Evolutionary conservation across 176 grass and related monocot genomes (phyloP).

Genomic region (Rhynchospora breviuscula): DNA sequence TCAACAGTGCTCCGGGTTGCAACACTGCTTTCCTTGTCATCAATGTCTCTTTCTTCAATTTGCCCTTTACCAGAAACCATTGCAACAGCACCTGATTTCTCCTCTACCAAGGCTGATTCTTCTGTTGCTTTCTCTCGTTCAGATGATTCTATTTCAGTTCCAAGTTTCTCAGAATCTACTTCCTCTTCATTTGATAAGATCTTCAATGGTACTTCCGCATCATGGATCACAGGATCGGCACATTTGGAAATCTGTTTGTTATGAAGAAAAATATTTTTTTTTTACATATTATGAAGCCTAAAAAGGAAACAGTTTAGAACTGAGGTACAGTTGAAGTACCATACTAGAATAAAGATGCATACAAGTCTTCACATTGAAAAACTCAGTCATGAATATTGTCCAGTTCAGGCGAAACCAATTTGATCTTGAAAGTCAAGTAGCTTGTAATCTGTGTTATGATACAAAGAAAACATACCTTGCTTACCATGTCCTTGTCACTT

Average conservation of each 20-base stretch:
- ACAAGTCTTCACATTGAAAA: background rate
- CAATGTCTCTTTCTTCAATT: conserved; percentile 14
- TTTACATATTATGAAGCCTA: background rate
- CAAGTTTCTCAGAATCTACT: conserved; percentile 20
- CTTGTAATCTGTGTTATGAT: background rate
- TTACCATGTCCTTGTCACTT: background rate
- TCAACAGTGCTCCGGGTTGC: background rate
- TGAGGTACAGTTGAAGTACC: background rate
- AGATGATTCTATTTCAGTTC: conserved; percentile 16
- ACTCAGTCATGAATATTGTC: background rate
- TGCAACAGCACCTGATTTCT: background rate
- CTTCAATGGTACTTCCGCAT: background rate
- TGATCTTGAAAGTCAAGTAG: background rate
- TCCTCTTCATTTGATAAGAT: conserved; percentile 3
- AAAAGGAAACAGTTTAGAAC: background rate
- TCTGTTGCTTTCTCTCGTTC: background rate
- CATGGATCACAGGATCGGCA: background rate
- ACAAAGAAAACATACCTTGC: background rate
- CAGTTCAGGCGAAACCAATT: background rate
- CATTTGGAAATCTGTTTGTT: background rate
- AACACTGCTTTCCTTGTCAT: conserved; percentile 2
- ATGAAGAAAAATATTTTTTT: conserved; percentile 4
- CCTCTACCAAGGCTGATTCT: background rate
- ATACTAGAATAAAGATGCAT: background rate
- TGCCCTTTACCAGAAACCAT: conserved; percentile 12